Conservation (phyloP, 2,329 filamentous ascomycete genomes). For the Trichoderma oligosporum region DNA sequence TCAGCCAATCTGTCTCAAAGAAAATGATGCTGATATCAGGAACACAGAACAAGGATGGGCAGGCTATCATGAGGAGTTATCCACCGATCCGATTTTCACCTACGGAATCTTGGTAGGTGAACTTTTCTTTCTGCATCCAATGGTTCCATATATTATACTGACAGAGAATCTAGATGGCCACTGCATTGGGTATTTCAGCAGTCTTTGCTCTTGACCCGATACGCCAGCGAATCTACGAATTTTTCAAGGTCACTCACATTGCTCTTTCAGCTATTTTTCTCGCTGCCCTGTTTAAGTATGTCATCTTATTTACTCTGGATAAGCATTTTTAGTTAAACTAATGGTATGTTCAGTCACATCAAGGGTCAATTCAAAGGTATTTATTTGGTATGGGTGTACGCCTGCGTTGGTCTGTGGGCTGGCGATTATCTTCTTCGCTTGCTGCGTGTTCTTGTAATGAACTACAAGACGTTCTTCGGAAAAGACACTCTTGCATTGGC, state of each 20-base stretch:
- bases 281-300: constrained; percentile 44
- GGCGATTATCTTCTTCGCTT: constrained; percentile 43
- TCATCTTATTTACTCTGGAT: constrained; percentile 21
- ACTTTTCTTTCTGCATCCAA: not conserved
- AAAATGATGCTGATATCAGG: not conserved
- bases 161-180: constrained; percentile 7
- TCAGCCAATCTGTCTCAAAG: not conserved
- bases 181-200: constrained; percentile 12
- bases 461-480: constrained; percentile 27
- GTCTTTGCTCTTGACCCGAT: constrained; percentile 14
- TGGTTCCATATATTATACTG: not conserved
- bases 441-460: constrained; percentile 36
- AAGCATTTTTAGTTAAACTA: not conserved
- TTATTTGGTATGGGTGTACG: constrained; percentile 33
- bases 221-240: constrained; percentile 39
- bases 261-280: constrained; percentile 44
- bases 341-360: constrained; percentile 20
- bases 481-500: constrained; percentile 32
- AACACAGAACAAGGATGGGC: constrained; percentile 21
- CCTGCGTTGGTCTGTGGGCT: constrained; percentile 42
- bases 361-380: constrained; percentile 21
- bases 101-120: constrained; percentile 20
- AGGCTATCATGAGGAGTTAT: constrained; percentile 10
- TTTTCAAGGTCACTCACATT: constrained; percentile 44
- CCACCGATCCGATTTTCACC: not conserved